Base-by-base conservation (phyloP, 345 rosid genomes). In the Rhodamnia rubescens region DNA sequence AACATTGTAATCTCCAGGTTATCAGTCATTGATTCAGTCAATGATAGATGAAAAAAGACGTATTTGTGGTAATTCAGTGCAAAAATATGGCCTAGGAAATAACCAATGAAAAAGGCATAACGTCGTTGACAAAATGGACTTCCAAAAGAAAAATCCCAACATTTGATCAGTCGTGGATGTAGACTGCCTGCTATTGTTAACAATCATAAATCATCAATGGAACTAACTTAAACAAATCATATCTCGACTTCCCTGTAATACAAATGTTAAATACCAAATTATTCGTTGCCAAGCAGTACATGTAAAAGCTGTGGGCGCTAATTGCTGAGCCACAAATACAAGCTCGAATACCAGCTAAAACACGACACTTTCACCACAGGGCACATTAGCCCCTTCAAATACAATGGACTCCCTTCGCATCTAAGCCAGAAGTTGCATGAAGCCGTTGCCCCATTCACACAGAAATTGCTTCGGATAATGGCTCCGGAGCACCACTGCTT, bases 401-500 rank as follows among this genome's bases (percentile, higher is more conserved):
- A 64, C 24, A 32, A 64, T 20, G 42, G 75, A 64, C 75, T 4
- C 75, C 75, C 75, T 64, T 32, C 75, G 75, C 75, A 64, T 69
- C 47, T 69, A 69, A 36, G 80, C 80, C 80, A 69, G 47, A 36
- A 44, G 47, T 36, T 69, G 78, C 78, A 18, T 16, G 47, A 69
- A 32, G 78, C 20, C 24, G 47, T 32, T 69, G 7, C 80, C 80
- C 80, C 80, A 36, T 57, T 61, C 50, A 86, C 47, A 86, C 52
- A 2, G 82, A 74, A 74, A 83, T 86, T 26, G 83, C 82, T 42
- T 86, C 98, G 2, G 94, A 92, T 86, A 94, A 51, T 53, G 94
- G 51, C 47, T 95, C 96, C 0, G 98, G 89, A 85, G 94, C 83
- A 24, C 95, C 97, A 47, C 91, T 94, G 89, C 90, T 92, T 49